A percentile compares a stretch with the other conserved stretches of the same genome.
Conservation (phyloP, 2,329 filamentous ascomycete genomes). For the Pochonia chlamydosporia region DNA sequence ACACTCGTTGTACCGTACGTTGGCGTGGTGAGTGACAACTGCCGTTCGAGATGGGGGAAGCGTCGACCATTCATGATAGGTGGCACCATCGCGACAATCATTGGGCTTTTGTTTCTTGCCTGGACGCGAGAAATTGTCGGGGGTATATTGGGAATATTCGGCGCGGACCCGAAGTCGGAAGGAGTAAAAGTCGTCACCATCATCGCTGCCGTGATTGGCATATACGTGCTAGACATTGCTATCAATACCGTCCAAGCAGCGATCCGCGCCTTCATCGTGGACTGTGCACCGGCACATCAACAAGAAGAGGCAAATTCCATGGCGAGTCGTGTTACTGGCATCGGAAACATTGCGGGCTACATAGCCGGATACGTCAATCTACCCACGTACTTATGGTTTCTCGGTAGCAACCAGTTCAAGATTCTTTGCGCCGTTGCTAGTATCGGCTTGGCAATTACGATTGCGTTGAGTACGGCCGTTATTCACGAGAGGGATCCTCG, state of each 20-base stretch:
- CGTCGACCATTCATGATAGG: conserved; percentile 76
- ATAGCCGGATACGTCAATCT: conserved; percentile 81
- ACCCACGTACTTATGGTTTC: conserved; percentile 66
- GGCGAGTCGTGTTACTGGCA: conserved; percentile 78
- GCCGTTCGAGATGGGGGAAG: conserved; percentile 68
- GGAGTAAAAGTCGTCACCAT: conserved; percentile 64
- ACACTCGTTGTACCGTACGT: conserved; percentile 78
- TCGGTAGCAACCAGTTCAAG: conserved; percentile 89
- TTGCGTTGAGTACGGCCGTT: conserved; percentile 61
- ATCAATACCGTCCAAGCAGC: conserved; percentile 97
- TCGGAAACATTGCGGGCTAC: conserved; percentile 89
- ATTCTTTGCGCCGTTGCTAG: conserved; percentile 83
- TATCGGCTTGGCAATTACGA: conserved; percentile 62
- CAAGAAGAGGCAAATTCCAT: conserved; percentile 92
- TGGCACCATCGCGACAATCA: conserved; percentile 60
- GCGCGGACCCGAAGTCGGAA: conserved; percentile 58
- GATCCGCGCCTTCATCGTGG: conserved; percentile 87
- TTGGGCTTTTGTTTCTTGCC: conserved; percentile 63
- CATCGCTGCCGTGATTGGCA: conserved; percentile 73
- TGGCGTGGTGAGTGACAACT: conserved; percentile 75
- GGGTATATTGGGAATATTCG: conserved; percentile 63
- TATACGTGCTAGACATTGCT: conserved; percentile 88
- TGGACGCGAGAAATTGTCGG: conserved; percentile 70
- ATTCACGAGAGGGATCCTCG: conserved; percentile 79
- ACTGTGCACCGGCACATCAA: conserved; percentile 86